Evolutionary conservation across 768 basidiomycete genomes (phyloP), one percentile per base, ranked within the genome.

Genomic region (Mycena floridula): DNA sequence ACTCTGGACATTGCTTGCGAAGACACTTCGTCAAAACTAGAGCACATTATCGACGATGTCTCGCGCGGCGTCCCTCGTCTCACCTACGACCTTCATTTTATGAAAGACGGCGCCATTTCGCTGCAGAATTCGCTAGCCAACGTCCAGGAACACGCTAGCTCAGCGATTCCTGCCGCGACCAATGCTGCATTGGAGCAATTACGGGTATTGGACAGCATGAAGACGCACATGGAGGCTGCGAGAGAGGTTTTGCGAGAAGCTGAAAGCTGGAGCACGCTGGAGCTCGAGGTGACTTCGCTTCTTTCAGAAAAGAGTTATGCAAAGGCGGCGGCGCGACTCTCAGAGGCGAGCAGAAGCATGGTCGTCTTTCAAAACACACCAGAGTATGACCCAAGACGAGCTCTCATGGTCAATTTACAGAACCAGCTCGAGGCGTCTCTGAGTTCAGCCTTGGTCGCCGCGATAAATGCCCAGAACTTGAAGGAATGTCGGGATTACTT

Each of bases 1-100:
- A 70, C 79, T n/a, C 76, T 96, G 21, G 91, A 95, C 49, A 76
- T 93, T 28, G 83, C 90, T 26, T 82, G 82, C 35, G 85, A 92
- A 57, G 94, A 97, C 54, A 94, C 93, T 0, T 89, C 92, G 3
- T 67, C 82, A 9, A 72, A 85, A 42, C 77, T 97, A 45, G 96
- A 97, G 61, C 82, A 82, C 49, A 79, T 82, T 37, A 93, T 99
- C 47, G 85, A 92, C 57, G 93, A 97, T 59, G 89, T 97, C 35
- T 91, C 94, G 2, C 80, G 93, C 40, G 79, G 84, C 4, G 83
- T 97, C 18, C 91, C 96, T 11, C 79, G 96, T 28, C 74, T 99
- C 37, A 82, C 89, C 1, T 98, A 96, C 60, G 96, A 98, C 64
- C 73, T 99, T 26, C 94, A 98, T 59, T 96, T 96, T 68, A 94